phyloP scores from a whole-genome alignment of 2,329 filamentous ascomycete species.

The Aspergillus flavus region DNA sequence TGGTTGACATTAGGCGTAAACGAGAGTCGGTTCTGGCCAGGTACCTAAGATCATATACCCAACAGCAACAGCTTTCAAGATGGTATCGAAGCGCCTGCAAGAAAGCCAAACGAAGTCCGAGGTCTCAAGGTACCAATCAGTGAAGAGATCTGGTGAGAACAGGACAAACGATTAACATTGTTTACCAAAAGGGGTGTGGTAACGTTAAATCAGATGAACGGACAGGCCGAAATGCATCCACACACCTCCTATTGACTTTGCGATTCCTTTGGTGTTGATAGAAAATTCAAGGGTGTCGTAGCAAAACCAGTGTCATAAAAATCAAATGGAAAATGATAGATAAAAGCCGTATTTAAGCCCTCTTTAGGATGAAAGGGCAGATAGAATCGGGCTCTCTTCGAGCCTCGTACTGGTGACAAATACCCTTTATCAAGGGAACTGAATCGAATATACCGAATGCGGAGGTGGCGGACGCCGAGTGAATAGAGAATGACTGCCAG shows the following conservation, averaged over 20 bases:
- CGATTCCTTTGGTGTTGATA: neutral
- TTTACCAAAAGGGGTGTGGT: neutral
- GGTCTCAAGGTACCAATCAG: neutral
- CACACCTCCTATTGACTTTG: slow-evolving; percentile 4
- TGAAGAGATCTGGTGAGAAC: neutral
- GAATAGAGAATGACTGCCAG: slow-evolving; percentile 6
- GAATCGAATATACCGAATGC: slow-evolving; percentile 4
- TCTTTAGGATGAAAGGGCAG: neutral
- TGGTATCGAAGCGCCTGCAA: neutral
- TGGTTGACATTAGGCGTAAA: slow-evolving; percentile 16
- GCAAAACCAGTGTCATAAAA: neutral
- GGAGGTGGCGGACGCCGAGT: slow-evolving; percentile 4
- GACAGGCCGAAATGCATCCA: slow-evolving; percentile 4
- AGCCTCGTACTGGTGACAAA: neutral
- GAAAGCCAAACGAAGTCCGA: neutral
- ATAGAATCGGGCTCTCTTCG: neutral
- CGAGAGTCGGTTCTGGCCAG: neutral
- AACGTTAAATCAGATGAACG: neutral
- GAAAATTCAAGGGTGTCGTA: neutral
- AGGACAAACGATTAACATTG: slow-evolving; percentile 2
- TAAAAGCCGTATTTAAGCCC: slow-evolving; percentile 1
- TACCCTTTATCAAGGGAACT: slow-evolving; percentile 1
- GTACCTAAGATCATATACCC: slow-evolving; percentile 8
- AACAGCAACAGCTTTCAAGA: slow-evolving; percentile 18
- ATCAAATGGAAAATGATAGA: neutral